Percentiles rank a stretch among this genome's conserved stretches.
Evolutionary conservation across 805 yeast species (phyloP).

Genomic region (Starmera quercuum): DNA sequence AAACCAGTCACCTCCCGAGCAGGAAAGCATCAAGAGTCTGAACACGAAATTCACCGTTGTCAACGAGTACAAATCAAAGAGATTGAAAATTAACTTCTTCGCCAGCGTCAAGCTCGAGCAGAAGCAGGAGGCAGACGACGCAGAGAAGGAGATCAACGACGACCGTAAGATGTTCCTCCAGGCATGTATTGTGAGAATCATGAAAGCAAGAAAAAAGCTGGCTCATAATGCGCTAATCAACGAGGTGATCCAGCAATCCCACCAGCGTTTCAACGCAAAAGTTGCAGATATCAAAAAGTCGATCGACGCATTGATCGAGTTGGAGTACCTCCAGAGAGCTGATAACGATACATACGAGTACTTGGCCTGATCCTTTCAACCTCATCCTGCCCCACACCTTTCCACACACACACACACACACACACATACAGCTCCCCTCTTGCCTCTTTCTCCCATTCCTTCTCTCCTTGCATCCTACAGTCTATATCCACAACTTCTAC

Average conservation of each 20-base stretch:
- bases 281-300: constrained; percentile 82
- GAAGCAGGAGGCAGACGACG: constrained; percentile 63
- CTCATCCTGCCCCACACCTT: too few species aligned
- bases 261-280: constrained; percentile 73
- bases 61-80: constrained; percentile 77
- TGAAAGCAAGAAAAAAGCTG: constrained; percentile 84
- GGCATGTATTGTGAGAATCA: constrained; percentile 92
- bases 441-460: too few species aligned
- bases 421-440: too few species aligned
- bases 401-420: too few species aligned
- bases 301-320: constrained; percentile 77
- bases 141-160: constrained; percentile 76
- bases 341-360: constrained; percentile 72
- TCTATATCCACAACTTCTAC: too few species aligned
- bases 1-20: constrained; percentile 55
- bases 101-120: constrained; percentile 50
- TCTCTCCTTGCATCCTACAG: too few species aligned
- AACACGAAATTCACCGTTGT: constrained; percentile 64
- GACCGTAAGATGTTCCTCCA: constrained; percentile 79
- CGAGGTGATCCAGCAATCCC: constrained; percentile 83
- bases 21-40: constrained; percentile 41
- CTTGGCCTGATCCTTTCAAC: constrained; percentile 57
- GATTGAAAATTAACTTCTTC: constrained; percentile 75
- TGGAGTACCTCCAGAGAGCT: constrained; percentile 74
- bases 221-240: constrained; percentile 75